These are phyloP conservation scores for Phytopythium ostracodes DNA, from an alignment of 352 stramenopile species.

Conservation along the genomic window DNA sequence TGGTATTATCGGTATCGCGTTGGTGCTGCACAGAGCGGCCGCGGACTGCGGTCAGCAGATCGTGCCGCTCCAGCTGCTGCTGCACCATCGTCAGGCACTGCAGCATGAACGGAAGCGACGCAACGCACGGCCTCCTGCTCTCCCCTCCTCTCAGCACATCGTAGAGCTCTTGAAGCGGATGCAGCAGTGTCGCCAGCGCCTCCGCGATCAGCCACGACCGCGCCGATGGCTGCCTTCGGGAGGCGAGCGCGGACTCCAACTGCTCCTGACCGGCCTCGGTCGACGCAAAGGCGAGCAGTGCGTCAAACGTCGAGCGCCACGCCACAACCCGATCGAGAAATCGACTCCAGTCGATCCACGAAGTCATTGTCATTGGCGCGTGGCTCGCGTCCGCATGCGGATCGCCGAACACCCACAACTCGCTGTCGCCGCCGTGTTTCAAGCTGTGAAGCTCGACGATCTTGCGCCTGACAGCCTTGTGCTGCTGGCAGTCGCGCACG, in stretches of 20 bases:
- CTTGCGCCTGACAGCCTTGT: background rate
- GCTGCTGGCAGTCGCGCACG: background rate
- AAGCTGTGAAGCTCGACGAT: constrained; percentile 1
- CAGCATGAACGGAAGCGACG: constrained; percentile 32
- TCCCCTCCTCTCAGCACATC: constrained; percentile 32
- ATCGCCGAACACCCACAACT: constrained; percentile 2
- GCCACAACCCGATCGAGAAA: constrained; percentile 17
- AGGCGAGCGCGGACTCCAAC: background rate
- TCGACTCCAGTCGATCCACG: constrained; percentile 22
- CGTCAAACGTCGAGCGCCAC: constrained; percentile 18
- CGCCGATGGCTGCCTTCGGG: constrained; percentile 3
- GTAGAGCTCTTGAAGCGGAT: constrained; percentile 36
- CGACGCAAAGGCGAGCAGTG: constrained; percentile 11
- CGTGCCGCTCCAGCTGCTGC: constrained; percentile 21
- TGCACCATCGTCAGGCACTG: constrained; percentile 31
- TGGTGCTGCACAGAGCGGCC: background rate
- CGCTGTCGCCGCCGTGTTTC: background rate
- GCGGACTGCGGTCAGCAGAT: constrained; percentile 24
- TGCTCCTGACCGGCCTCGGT: constrained; percentile 5
- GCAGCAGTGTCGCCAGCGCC: constrained; percentile 32
- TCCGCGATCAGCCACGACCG: constrained; percentile 34
- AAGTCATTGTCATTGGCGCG: constrained; percentile 5
- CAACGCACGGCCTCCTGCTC: constrained; percentile 3
- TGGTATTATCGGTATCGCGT: background rate
- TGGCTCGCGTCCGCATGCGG: constrained; percentile 1